Evolutionary conservation across 2,329 filamentous ascomycete species (phyloP), one percentile per base, ranked within the genome.

Genomic region (Ascochyta pisi): DNA sequence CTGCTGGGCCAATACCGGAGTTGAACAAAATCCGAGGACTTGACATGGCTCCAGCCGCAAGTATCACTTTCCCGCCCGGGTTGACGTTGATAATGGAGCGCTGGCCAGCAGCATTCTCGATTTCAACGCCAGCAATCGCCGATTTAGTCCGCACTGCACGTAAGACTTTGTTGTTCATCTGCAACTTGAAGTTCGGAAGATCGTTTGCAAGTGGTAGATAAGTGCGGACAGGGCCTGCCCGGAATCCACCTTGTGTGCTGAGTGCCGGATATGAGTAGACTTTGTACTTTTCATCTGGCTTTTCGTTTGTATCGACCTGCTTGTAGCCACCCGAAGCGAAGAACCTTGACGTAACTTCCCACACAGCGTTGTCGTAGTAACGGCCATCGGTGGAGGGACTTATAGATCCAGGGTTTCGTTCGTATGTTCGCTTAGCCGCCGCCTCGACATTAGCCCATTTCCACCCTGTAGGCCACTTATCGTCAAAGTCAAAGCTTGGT

Each of bases 21-120:
- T 63, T 64, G 60, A 68, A 67, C 15, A 70, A 61, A 23, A 70
- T 62, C 3, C 63, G 59, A 19, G 66, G 63, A 27, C 61, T 62
- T 12, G 64, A 65, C 53, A 70, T 61, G 10, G 63, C 58, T 31
- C 67, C 67, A 39, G 63, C 62, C 9, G 67, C 61, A 16, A 69
- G 64, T n/a, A 67, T 63, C 26, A 69, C 63, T 50, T 66, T 66
- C 26, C 66, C 67, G 26, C 54, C 40, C 10, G 45, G 47, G 12
- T 58, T 65, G 16, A 67, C 40, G 23, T 61, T 66, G 56, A 63
- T 59, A 34, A 66, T 61, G 16, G 43, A 52, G 19, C 63, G 57
- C 3, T 46, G 22, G 27, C 63, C 62, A 8, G 15, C 19, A 7
- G 34, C 43, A 16, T 51, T 31, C 45, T 67, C 55, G 5, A 63